phyloP scores from a whole-genome alignment of 2,329 filamentous ascomycete species.

The Fusarium metavorans region DNA sequence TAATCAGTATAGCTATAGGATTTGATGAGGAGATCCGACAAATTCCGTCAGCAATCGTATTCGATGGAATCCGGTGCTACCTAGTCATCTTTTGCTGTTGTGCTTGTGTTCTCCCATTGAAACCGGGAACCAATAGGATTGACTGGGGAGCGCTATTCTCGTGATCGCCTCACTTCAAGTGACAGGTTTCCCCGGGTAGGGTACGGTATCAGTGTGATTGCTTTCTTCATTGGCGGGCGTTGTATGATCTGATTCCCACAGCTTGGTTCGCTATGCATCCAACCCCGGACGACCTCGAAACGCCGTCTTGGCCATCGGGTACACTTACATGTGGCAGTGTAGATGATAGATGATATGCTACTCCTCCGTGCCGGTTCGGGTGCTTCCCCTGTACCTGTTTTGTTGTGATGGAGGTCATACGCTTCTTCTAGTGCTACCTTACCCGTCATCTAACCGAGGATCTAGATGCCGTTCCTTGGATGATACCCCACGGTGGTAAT shows the following conservation, averaged over 20 bases:
- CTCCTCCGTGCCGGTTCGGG: background rate
- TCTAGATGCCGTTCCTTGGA: background rate
- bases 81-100: background rate
- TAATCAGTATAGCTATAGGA: background rate
- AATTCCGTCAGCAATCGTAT: background rate
- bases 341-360: background rate
- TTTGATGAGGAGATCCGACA: background rate
- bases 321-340: background rate
- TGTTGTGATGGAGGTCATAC: background rate
- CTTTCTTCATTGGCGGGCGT: background rate
- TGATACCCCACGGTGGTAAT: background rate
- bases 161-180: background rate
- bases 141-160: background rate
- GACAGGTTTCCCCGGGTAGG: background rate
- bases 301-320: background rate
- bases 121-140: background rate
- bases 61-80: background rate
- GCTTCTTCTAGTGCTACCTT: background rate
- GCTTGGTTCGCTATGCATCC: background rate
- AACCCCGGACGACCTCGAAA: background rate
- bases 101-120: background rate
- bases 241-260: conserved; percentile 1
- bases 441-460: background rate
- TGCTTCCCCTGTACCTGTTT: background rate
- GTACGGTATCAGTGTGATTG: background rate